Conservation (phyloP, 768 basidiomycete genomes). For the Lenzites betulinus region DNA sequence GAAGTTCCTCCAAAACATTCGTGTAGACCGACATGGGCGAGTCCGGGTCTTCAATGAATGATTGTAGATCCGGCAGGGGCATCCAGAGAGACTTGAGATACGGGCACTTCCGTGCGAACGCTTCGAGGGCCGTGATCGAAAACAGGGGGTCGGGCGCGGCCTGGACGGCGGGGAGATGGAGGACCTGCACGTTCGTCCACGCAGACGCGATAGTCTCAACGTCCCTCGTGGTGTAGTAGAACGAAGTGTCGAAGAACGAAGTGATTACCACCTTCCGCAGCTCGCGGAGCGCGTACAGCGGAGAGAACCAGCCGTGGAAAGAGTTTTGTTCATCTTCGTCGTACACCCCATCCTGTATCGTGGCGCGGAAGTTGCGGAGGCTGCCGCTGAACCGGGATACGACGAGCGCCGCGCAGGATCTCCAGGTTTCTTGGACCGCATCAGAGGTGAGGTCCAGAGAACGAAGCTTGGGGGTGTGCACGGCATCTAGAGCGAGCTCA, state of each 20-base stretch:
- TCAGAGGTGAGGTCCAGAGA: background rate
- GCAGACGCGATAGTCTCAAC: background rate
- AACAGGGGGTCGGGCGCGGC: background rate
- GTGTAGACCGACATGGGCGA: background rate
- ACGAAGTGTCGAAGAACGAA: background rate
- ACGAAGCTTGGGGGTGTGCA: background rate
- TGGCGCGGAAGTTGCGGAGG: background rate
- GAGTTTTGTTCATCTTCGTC: background rate
- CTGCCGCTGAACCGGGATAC: background rate
- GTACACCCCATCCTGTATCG: background rate
- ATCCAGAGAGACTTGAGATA: background rate
- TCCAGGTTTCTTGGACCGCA: background rate
- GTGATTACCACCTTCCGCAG: background rate
- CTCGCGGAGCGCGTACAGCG: background rate
- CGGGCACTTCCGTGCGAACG: slow-evolving; percentile 1
- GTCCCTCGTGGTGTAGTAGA: background rate
- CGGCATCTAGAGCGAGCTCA: background rate
- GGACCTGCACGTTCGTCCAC: background rate
- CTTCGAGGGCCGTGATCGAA: slow-evolving; percentile 1
- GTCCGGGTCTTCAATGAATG: background rate
- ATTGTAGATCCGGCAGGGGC: background rate
- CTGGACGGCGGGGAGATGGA: background rate
- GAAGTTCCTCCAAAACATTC: background rate
- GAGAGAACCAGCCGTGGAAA: slow-evolving; percentile 8
- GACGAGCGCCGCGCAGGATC: background rate